Base-by-base conservation (phyloP, 305 asterid genomes). In the Ajuga reptans region DNA sequence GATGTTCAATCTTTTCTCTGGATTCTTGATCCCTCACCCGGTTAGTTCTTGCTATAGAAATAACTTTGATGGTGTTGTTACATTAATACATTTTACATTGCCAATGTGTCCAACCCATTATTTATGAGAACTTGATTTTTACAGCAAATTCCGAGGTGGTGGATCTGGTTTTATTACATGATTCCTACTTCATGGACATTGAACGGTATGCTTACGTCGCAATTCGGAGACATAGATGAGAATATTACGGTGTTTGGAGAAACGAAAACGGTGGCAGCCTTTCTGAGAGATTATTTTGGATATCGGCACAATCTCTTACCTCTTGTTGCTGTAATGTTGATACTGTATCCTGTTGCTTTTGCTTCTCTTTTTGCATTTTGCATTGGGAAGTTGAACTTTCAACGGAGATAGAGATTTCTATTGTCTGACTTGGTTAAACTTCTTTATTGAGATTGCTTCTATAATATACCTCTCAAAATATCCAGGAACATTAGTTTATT, bases 81-180 rank as follows among this genome's bases (percentile, higher is more conserved):
- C 4, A 31, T 31, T 31, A 31, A 21, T 21, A 21, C 27, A 21
- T 21, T 27, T 27, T 27, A 27, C 31, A 27, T 27, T 27, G 31
- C 31, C 31, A 27, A 27, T 3, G 36, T 31, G 6, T 31, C 36
- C 6, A 31, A 31, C 36, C 4, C 6, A 31, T 31, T 3, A 3
- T 31, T 5, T 31, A 5, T 76, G 34, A 66, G 58, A 6, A 52
- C 42, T 12, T 43, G 29, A 0, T 9, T 46, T 18, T 7, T 29
- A 66, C 75, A 85, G 88, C 79, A 77, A 83, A 82, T 86, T 27
- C 89, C 91, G 0, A 84, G 80, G 66, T 86, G 91, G 89, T 86
- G 88, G 88, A 47, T 83, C 15, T 83, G 88, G 91, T 56, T 78
- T 14, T 85, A 85, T 27, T 84, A 83, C 14, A 4, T 72, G 7